Percentiles rank a stretch among this genome's conserved stretches.
These are phyloP conservation scores for Rhizodiscina lignyota DNA, from an alignment of 495 filamentous ascomycete species.

Conservation along the genomic window DNA sequence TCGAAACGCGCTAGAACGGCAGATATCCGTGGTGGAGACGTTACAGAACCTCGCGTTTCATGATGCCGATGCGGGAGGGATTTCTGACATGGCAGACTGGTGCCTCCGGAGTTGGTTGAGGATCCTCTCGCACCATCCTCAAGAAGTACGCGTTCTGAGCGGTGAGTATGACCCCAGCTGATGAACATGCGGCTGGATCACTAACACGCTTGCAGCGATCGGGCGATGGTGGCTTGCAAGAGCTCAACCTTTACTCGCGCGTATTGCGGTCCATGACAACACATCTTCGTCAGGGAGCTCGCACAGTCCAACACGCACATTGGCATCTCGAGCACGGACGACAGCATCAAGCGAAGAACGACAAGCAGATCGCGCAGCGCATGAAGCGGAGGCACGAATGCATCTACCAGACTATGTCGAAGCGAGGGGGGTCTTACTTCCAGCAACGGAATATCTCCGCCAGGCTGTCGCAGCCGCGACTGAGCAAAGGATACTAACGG, in stretches of 20 bases:
- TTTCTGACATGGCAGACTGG: slow-evolving; percentile 30
- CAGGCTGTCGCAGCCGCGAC: slow-evolving; percentile 24
- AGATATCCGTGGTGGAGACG: slow-evolving; percentile 20
- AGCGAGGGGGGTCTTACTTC: slow-evolving; percentile 28
- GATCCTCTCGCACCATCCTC: slow-evolving; percentile 24
- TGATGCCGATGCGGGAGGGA: slow-evolving; percentile 27
- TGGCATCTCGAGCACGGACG: slow-evolving; percentile 2
- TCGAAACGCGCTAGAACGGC: no score
- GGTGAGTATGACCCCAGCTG: slow-evolving; percentile 15
- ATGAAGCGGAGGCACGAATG: slow-evolving; percentile 22
- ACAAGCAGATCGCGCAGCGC: slow-evolving; percentile 5
- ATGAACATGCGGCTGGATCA: neutral
- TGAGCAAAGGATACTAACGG: slow-evolving; percentile 19
- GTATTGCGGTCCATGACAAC: slow-evolving; percentile 29
- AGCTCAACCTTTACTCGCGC: slow-evolving; percentile 29
- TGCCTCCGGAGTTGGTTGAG: slow-evolving; percentile 28
- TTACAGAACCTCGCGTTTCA: slow-evolving; percentile 31
- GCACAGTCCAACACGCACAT: slow-evolving; percentile 8
- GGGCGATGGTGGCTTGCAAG: slow-evolving; percentile 32
- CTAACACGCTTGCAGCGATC: slow-evolving; percentile 20
- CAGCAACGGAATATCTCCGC: slow-evolving; percentile 31
- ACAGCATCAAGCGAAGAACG: slow-evolving; percentile 11
- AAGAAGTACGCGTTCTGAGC: slow-evolving; percentile 25
- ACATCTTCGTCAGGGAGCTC: slow-evolving; percentile 16
- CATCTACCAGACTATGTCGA: slow-evolving; percentile 31